phyloP scores from a whole-genome alignment of 2,329 filamentous ascomycete genomes.

The Alternaria rosae region DNA sequence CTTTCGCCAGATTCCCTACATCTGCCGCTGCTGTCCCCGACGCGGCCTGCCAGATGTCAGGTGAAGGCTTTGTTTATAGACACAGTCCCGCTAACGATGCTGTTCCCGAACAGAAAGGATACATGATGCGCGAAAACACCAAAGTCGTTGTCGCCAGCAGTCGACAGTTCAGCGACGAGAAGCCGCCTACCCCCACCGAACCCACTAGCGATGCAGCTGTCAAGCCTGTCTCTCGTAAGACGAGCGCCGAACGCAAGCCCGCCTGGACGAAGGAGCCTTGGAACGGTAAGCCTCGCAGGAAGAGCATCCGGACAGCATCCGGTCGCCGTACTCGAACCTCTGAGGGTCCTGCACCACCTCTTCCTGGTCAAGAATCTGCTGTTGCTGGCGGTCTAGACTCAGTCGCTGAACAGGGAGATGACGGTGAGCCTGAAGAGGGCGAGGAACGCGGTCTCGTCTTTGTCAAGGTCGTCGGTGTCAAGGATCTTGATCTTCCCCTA shows the following conservation, averaged over 20 bases:
- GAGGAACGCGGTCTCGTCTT: conserved; percentile 90
- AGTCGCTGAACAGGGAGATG: conserved; percentile 73
- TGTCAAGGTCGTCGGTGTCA: conserved; percentile 98
- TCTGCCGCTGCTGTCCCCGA: conserved; percentile 27
- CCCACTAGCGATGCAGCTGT: conserved; percentile 53
- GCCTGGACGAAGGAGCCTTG: conserved; percentile 98
- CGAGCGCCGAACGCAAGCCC: conserved; percentile 72
- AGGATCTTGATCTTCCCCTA: conserved; percentile 90
- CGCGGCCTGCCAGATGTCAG: conserved; percentile 35
- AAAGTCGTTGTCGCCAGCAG: conserved; percentile 93
- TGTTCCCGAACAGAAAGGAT: conserved; percentile 82
- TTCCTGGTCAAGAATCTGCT: conserved; percentile 88
- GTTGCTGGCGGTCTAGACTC: conserved; percentile 68
- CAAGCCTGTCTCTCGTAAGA: conserved; percentile 76
- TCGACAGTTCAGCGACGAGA: conserved; percentile 66
- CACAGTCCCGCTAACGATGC: conserved; percentile 53
- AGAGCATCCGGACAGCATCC: conserved; percentile 66
- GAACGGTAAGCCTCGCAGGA: conserved; percentile 80
- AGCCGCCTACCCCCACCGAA: conserved; percentile 60
- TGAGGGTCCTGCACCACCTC: conserved; percentile 73
- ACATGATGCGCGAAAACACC: conserved; percentile 98
- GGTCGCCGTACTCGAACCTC: conserved; percentile 65
- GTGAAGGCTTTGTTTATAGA: conserved; percentile 40
- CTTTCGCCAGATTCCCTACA: conserved; percentile 41
- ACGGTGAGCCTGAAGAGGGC: conserved; percentile 73